These are phyloP conservation scores for Fusarium sp. DNA, from an alignment of 2,329 filamentous ascomycete species.

Conservation along the genomic window DNA sequence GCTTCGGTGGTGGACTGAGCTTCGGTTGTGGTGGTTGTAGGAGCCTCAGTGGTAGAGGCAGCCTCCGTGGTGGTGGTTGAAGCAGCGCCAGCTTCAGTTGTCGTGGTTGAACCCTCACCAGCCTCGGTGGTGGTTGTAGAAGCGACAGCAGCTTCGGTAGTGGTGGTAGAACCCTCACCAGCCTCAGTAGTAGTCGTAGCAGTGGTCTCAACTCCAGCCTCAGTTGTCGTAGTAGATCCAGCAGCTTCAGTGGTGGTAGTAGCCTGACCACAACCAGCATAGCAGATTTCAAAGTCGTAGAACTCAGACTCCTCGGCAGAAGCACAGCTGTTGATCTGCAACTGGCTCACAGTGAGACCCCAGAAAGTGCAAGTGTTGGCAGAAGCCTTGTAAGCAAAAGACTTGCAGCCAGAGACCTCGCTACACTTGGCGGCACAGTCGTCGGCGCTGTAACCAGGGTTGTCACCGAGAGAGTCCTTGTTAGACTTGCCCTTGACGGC, in stretches of 20 bases:
- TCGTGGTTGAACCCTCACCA: neutral
- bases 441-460: neutral
- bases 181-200: neutral
- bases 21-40: neutral
- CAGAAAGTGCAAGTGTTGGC: neutral
- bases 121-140: too few relatives aligned
- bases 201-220: neutral
- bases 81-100: neutral
- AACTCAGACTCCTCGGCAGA: neutral
- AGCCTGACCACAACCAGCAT: neutral
- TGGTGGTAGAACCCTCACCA: neutral
- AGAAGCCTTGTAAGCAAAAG: neutral
- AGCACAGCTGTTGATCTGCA: neutral
- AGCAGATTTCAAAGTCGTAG: neutral
- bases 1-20: constrained; percentile 1
- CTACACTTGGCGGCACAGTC: neutral
- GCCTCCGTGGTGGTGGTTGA: neutral
- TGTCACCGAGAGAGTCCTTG: neutral
- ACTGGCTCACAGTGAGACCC: neutral
- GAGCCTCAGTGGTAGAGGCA: neutral
- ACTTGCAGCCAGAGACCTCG: neutral
- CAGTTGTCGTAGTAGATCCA: neutral
- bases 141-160: neutral
- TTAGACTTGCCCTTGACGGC: neutral
- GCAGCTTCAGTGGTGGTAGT: neutral